phyloP scores from a whole-genome alignment of 2,329 filamentous ascomycete genomes.

The Aspergillus sp. region DNA sequence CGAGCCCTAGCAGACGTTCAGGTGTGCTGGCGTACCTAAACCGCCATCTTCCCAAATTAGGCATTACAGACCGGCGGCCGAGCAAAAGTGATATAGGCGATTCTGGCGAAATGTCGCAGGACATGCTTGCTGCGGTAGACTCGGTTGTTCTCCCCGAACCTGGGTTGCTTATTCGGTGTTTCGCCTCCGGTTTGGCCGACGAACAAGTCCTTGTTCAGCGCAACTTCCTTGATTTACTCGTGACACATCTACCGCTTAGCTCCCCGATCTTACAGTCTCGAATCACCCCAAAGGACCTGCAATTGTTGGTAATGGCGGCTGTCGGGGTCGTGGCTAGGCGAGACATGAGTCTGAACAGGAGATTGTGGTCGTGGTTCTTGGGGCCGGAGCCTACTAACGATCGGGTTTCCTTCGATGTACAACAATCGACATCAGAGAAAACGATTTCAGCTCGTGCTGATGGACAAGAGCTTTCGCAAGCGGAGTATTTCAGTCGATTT shows the following conservation, averaged over 20 bases:
- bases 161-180: constrained; percentile 83
- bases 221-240: constrained; percentile 88
- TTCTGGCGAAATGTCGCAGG: constrained; percentile 20
- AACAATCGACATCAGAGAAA: constrained; percentile 26
- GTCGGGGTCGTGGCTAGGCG: constrained; percentile 82
- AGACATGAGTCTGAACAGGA: constrained; percentile 94
- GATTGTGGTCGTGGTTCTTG: constrained; percentile 94
- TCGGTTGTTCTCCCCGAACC: constrained; percentile 72
- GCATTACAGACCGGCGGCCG: constrained; percentile 35
- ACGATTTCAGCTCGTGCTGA: constrained; percentile 26
- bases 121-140: constrained; percentile 38
- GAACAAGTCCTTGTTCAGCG: constrained; percentile 88
- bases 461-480: constrained; percentile 55
- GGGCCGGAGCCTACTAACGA: constrained; percentile 64
- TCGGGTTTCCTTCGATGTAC: constrained; percentile 28
- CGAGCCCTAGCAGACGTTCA: constrained; percentile 76
- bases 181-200: constrained; percentile 83
- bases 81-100: constrained; percentile 28
- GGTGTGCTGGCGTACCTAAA: constrained; percentile 85
- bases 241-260: constrained; percentile 82
- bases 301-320: constrained; percentile 77
- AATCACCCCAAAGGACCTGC: constrained; percentile 71
- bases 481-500: constrained; percentile 78
- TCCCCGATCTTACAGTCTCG: constrained; percentile 74
- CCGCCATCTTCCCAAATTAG: constrained; percentile 73